Base-by-base conservation (phyloP, 495 filamentous ascomycete species). In the Penicillium maclennaniae region DNA sequence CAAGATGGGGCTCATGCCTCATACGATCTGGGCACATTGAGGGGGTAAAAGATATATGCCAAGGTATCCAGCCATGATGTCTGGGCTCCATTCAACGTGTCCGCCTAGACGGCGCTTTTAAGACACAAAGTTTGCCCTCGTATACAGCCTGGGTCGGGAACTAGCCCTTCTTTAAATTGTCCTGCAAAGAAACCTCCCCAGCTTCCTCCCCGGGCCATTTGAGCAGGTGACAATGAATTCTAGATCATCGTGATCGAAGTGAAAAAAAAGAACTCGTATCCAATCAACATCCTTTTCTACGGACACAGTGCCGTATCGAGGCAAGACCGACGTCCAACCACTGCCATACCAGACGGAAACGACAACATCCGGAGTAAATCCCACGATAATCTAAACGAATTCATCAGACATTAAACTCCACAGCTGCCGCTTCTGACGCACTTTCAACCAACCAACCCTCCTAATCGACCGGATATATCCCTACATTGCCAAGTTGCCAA, bases 401-500 rank as follows among this genome's bases (percentile, higher is more conserved):
- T 12, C 10, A 34, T n/a, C n/a, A n/a, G n/a, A n/a, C n/a, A n/a
- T n/a, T 10, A 34, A 23, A 23, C 10, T 14, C 10, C 10, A 10
- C 31, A 34, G 31, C 31, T 34, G 31, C 14, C 31, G 31, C 15
- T 14, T 31, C 27, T 34, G 9, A 12, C 31, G 0, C 3, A 34
- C 10, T 14, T 12, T 1, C 31, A 34, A 34, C 31, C 31, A 34
- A 34, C 14, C 31, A 34, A 34, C 14, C 31, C 10, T 4, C 31
- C 15, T 7, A 3, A 34, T 1, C 10, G 23, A 23, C 31, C 31
- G 31, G 39, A 42, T 8, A 42, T 42, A n/a, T 4, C 14, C 1
- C 39, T 42, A 3, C 15, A 34, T 34, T 15, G 48, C 48, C 48
- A 51, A 51, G 48, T 17, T 37, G 48, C 48, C 48, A 51, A 51